phyloP scores from a whole-genome alignment of 2,329 filamentous ascomycete species.

The Tolypocladium tropicale region DNA sequence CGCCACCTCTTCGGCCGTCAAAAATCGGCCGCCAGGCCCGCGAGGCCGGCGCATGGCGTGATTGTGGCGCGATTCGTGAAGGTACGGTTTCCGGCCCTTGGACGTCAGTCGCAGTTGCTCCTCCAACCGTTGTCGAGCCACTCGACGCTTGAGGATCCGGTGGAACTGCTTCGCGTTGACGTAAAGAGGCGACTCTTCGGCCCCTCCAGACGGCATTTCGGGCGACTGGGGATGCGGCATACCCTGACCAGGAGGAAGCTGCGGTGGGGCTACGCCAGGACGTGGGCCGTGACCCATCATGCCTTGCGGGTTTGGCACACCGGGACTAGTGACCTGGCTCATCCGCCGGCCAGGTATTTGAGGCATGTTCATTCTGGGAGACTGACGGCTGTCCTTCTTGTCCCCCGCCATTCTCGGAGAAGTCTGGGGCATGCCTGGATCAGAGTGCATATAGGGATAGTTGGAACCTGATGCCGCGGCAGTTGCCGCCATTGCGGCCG shows the following conservation, averaged over 20 bases:
- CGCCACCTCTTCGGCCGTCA: conserved; percentile 92
- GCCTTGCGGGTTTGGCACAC: conserved; percentile 61
- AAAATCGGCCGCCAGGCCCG: conserved; percentile 86
- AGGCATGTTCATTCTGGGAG: conserved; percentile 59
- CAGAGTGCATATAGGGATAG: conserved; percentile 63
- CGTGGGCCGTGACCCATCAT: conserved; percentile 61
- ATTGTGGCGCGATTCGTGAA: conserved; percentile 95
- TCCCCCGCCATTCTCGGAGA: conserved; percentile 70
- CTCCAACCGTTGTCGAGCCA: conserved; percentile 87
- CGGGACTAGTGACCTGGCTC: conserved; percentile 68
- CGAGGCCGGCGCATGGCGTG: conserved; percentile 94
- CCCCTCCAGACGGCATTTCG: conserved; percentile 60
- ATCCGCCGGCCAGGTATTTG: conserved; percentile 57
- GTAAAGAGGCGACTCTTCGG: conserved; percentile 89
- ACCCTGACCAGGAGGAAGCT: conserved; percentile 51
- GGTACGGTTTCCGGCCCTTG: conserved; percentile 91
- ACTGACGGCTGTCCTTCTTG: conserved; percentile 63
- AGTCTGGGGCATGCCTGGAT: conserved; percentile 56
- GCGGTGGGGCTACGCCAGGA: conserved; percentile 42
- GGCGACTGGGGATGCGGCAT: conserved; percentile 66
- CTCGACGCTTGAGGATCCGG: conserved; percentile 85
- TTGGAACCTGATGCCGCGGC: conserved; percentile 80
- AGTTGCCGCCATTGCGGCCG: conserved; percentile 84
- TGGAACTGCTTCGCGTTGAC: conserved; percentile 99
- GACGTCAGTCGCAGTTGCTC: conserved; percentile 85